phyloP scores from a whole-genome alignment of 805 yeast species.

The Brettanomyces custersianus region DNA sequence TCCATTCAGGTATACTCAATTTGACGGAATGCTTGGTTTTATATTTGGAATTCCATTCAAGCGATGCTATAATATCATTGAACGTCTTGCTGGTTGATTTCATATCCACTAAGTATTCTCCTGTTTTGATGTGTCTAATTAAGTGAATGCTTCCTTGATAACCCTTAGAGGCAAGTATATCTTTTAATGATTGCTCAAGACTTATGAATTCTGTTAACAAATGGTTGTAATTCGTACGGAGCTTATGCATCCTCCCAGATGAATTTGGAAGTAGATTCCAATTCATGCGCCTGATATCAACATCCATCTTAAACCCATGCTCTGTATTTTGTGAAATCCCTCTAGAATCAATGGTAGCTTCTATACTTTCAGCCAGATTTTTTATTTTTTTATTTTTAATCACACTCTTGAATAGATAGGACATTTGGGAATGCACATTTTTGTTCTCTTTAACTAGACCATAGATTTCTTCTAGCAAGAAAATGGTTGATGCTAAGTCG shows the following conservation, averaged over 20 bases:
- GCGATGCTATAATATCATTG: slow-evolving; percentile 8
- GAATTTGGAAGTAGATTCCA: slow-evolving; percentile 21
- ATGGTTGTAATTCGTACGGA: slow-evolving; percentile 15
- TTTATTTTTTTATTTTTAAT: slow-evolving; percentile 7
- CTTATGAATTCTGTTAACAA: slow-evolving; percentile 8
- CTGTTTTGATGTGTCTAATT: slow-evolving; percentile 18
- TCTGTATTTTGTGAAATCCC: slow-evolving; percentile 10
- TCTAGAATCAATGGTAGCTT: slow-evolving; percentile 16
- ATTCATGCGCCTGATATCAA: slow-evolving; percentile 14
- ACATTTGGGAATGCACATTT: slow-evolving; percentile 8
- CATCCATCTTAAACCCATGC: slow-evolving; percentile 11
- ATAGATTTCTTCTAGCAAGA: slow-evolving; percentile 21
- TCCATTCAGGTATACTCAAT: slow-evolving; percentile 42
- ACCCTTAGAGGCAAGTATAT: slow-evolving; percentile 11
- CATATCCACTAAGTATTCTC: slow-evolving; percentile 19
- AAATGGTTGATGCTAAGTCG: slow-evolving; percentile 21
- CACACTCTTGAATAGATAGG: slow-evolving; percentile 16
- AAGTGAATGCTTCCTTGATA: slow-evolving; percentile 17
- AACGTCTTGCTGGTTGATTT: slow-evolving; percentile 19
- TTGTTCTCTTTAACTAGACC: slow-evolving; percentile 8
- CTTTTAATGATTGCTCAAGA: slow-evolving; percentile 7
- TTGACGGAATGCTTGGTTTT: slow-evolving; percentile 20
- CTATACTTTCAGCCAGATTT: slow-evolving; percentile 22
- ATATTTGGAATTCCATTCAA: slow-evolving; percentile 13
- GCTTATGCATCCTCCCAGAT: slow-evolving; percentile 9